These are phyloP conservation scores for Ophiocordyceps camponoti-floridani DNA, from an alignment of 2,329 filamentous ascomycete genomes.

Conservation along the genomic window DNA sequence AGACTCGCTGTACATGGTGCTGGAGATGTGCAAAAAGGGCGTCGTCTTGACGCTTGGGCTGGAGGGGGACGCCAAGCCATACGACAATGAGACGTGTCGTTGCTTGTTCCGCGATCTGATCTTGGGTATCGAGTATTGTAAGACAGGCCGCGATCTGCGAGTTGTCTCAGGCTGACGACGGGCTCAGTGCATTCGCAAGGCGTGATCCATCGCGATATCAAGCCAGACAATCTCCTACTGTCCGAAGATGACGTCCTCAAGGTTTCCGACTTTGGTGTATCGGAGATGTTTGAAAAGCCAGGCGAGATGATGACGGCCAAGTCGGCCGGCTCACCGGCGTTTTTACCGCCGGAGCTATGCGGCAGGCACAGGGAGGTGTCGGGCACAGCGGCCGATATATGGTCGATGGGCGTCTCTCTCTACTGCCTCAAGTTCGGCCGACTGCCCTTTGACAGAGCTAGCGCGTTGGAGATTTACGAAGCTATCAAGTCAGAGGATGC, in stretches of 20 bases:
- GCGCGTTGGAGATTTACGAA: slow-evolving; percentile 75
- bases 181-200: slow-evolving; percentile 65
- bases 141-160: slow-evolving; percentile 15
- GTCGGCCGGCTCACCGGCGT: slow-evolving; percentile 85
- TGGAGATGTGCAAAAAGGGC: slow-evolving; percentile 98
- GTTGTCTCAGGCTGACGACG: background rate
- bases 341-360: slow-evolving; percentile 84
- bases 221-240: slow-evolving; percentile 86
- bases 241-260: slow-evolving; percentile 89
- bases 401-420: slow-evolving; percentile 94
- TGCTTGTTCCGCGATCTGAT: slow-evolving; percentile 93
- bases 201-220: slow-evolving; percentile 91
- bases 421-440: slow-evolving; percentile 82
- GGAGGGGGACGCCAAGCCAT: slow-evolving; percentile 67
- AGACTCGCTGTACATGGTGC: slow-evolving; percentile 94
- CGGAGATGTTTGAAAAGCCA: slow-evolving; percentile 86
- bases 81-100: slow-evolving; percentile 64
- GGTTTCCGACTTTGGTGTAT: slow-evolving; percentile 96
- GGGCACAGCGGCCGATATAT: slow-evolving; percentile 82
- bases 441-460: slow-evolving; percentile 68
- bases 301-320: slow-evolving; percentile 82
- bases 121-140: slow-evolving; percentile 81
- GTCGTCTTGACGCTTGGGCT: slow-evolving; percentile 92
- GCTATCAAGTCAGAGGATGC: slow-evolving; percentile 60
- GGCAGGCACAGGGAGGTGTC: slow-evolving; percentile 74